A percentile compares a stretch with the other conserved stretches of the same genome.
Conservation (phyloP, 768 basidiomycete species). For the Tylopilus sp. region DNA sequence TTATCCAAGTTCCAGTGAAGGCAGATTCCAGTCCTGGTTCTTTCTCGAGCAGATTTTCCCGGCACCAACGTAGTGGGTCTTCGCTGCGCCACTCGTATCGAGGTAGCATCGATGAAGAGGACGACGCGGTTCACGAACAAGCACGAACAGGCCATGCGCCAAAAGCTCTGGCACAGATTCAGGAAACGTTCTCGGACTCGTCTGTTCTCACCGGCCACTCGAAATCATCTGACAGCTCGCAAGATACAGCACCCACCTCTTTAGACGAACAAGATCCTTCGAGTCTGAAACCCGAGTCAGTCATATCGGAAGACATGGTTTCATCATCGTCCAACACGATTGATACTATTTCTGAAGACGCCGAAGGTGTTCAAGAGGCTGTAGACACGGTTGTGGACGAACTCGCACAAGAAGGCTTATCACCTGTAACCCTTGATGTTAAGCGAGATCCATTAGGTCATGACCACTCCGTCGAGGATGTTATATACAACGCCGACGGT, state of each 20-base stretch:
- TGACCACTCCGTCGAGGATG: slow-evolving; percentile 81
- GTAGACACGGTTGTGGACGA: slow-evolving; percentile 47
- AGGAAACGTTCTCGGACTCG: slow-evolving; percentile 48
- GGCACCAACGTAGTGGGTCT: slow-evolving; percentile 36
- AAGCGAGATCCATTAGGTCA: slow-evolving; percentile 47
- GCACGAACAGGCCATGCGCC: slow-evolving; percentile 27
- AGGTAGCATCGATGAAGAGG: slow-evolving; percentile 50
- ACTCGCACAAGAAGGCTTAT: slow-evolving; percentile 50
- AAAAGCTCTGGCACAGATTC: slow-evolving; percentile 22
- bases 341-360: slow-evolving; percentile 55
- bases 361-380: slow-evolving; percentile 33
- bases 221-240: slow-evolving; percentile 43
- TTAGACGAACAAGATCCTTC: slow-evolving; percentile 42
- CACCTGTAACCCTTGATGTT: slow-evolving; percentile 40
- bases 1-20: slow-evolving; percentile 57
- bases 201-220: slow-evolving; percentile 42
- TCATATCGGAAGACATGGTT: slow-evolving; percentile 17
- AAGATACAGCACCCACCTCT: slow-evolving; percentile 48
- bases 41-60: slow-evolving; percentile 47
- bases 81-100: slow-evolving; percentile 36
- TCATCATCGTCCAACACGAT: slow-evolving; percentile 32
- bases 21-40: slow-evolving; percentile 43
- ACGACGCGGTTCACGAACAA: slow-evolving; percentile 56
- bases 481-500: slow-evolving; percentile 88
- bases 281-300: slow-evolving; percentile 26